These are phyloP conservation scores for Saprolegnia parasitica DNA, from an alignment of 352 stramenopile species.

Conservation along the genomic window DNA sequence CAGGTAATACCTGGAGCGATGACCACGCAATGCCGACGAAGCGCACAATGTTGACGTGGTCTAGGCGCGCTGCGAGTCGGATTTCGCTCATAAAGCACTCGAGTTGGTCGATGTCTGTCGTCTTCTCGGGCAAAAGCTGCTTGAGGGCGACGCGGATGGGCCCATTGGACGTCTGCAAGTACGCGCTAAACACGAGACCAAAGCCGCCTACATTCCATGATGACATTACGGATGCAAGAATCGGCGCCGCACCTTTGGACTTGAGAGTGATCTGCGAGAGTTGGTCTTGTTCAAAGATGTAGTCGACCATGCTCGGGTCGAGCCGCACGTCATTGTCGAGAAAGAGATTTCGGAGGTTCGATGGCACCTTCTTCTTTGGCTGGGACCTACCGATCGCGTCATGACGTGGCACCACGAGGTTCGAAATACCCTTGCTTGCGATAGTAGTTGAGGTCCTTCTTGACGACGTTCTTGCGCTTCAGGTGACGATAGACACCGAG, in stretches of 20 bases:
- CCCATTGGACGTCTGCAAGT: conserved; percentile 2
- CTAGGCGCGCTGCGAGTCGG: conserved; percentile 7
- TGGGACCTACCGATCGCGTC: neutral
- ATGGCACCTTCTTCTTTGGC: neutral
- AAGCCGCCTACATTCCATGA: conserved; percentile 8
- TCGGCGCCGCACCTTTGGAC: conserved; percentile 23
- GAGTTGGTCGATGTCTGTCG: conserved; percentile 16
- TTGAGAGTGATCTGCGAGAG: conserved; percentile 25
- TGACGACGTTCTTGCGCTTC: neutral
- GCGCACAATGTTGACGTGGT: conserved; percentile 24
- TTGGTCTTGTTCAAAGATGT: conserved; percentile 22
- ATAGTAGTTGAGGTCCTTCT: neutral
- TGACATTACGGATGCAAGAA: neutral
- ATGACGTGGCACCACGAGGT: neutral
- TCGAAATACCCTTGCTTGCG: neutral
- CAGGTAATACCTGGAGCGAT: conserved; percentile 13
- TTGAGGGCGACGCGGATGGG: conserved; percentile 17
- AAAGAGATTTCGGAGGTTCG: neutral
- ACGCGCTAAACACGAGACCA: conserved; percentile 22
- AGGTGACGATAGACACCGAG: neutral
- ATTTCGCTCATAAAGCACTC: conserved; percentile 30
- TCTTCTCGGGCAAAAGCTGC: conserved; percentile 15
- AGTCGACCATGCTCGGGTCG: conserved; percentile 15
- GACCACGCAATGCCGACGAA: conserved; percentile 28
- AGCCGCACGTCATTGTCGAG: conserved; percentile 26